Evolutionary conservation across 139 green algal species (phyloP).

Genomic region (Ulvella scutata): DNA sequence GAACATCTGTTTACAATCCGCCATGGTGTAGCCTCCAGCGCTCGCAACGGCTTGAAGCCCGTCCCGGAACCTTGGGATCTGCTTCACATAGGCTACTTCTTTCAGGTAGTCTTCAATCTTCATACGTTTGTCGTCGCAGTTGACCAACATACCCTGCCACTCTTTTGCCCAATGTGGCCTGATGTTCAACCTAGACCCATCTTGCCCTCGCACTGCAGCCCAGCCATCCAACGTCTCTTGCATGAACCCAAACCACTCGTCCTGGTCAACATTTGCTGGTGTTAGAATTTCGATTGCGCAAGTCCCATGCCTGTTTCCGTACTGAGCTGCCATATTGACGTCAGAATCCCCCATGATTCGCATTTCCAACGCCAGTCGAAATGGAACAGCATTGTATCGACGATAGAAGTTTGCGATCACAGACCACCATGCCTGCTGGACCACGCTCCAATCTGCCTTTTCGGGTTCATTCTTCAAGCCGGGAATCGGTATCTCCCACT

Average conservation of each 20-base stretch:
- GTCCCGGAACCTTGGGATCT: no score
- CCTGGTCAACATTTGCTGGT: not conserved
- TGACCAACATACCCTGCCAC: no score
- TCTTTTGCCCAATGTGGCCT: constrained; percentile 1
- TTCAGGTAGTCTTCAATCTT: not conserved
- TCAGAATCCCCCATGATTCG: not conserved
- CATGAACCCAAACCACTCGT: not conserved
- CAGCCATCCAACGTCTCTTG: not conserved
- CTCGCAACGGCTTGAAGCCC: no score
- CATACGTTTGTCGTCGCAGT: not conserved
- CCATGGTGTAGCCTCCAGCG: no score
- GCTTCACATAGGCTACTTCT: no score
- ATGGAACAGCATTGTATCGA: not conserved
- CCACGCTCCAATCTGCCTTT: not conserved
- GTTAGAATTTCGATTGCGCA: constrained; percentile 1
- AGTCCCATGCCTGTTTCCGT: not conserved
- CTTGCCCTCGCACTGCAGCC: not conserved
- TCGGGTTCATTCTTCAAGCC: not conserved
- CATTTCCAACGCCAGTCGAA: not conserved
- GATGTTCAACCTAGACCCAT: not conserved
- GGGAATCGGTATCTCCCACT: constrained; percentile 4
- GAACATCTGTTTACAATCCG: no score
- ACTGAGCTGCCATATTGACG: not conserved
- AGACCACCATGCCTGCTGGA: not conserved
- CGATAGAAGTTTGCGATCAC: not conserved